Evolutionary conservation across 495 filamentous ascomycete genomes (phyloP), one percentile per base, ranked within the genome.

Genomic region (Xanthoparmelia taractica): DNA sequence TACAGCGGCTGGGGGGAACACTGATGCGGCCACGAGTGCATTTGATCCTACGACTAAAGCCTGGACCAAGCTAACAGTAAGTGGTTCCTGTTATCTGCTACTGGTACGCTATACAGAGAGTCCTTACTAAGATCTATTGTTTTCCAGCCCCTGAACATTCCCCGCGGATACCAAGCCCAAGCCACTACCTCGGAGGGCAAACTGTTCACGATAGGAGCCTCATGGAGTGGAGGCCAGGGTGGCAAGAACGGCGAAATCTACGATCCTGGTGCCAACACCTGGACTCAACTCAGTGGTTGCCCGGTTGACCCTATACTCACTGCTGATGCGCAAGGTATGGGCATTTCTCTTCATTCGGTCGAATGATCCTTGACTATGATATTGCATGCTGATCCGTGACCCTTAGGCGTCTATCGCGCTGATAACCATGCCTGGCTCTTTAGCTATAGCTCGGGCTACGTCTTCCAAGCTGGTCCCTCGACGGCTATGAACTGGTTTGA

Each of bases 401-500:
- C 8, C 40, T 25, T 31, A 58, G 56, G 56, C 33, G 66, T 73
- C 10, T 85, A 73, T 62, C 73, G 79, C 31, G 64, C 72, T 11
- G 82, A 85, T 66, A 84, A 82, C 63, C 83, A 86, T 65, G 79
- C 66, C 50, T 85, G 83, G 83, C 73, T 86, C 18, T 86, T 84
- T 65, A 79, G 69, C 20, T 85, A 82, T 78, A 83, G 79, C 62
- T 71, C 77, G 47, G 75, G 69, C 33, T 76, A 65, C 43, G 77
- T 84, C 27, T 82, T 85, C 75, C 82, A 85, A 66, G 83, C 80
- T 13, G 83, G 84, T 3, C 84, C 83, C 17, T 78, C 74, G 58
- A 71, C 67, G 41, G 58, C 65, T 2, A 84, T 84, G 82, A 80
- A 85, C 70, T 87, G 84, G 84, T 85, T 77, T 70, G 66, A 66